Percentiles rank a stretch among this genome's conserved stretches.
These are phyloP conservation scores for Vanderwaltozyma yarrowii DNA, from an alignment of 805 yeast species.

Conservation along the genomic window DNA sequence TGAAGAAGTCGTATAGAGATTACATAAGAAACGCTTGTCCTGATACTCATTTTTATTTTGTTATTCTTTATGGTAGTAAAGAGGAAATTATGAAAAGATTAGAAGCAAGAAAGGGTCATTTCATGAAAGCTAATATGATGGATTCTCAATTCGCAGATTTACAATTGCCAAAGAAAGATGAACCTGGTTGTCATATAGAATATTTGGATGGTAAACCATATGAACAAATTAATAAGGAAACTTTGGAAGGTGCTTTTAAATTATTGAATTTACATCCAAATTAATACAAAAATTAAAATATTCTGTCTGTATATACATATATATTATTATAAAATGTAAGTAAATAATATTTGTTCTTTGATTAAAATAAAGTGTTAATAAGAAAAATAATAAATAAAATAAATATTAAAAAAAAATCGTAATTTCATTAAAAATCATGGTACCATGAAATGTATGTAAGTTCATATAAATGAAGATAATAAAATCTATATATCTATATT, in stretches of 20 bases:
- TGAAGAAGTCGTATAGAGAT: constrained; percentile 67
- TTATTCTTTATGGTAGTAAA: constrained; percentile 56
- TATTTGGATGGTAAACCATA: constrained; percentile 21
- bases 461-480: not conserved
- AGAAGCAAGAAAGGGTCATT: constrained; percentile 59
- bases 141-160: constrained; percentile 64
- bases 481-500: not conserved
- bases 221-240: constrained; percentile 11
- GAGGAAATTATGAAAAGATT: constrained; percentile 56
- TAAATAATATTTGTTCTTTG: no score
- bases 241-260: not conserved
- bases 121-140: constrained; percentile 81
- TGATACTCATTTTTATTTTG: constrained; percentile 40
- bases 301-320: not conserved
- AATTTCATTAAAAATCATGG: no score
- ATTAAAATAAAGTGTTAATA: no score
- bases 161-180: constrained; percentile 52
- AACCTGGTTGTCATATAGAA: constrained; percentile 23
- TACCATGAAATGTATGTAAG: not conserved
- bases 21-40: constrained; percentile 34
- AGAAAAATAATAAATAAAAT: no score
- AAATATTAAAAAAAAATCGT: no score
- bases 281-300: not conserved
- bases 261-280: not conserved
- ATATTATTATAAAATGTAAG: no score